Evolutionary conservation across 441 rosid genomes (phyloP).

Genomic region (Daphne laureola): DNA sequence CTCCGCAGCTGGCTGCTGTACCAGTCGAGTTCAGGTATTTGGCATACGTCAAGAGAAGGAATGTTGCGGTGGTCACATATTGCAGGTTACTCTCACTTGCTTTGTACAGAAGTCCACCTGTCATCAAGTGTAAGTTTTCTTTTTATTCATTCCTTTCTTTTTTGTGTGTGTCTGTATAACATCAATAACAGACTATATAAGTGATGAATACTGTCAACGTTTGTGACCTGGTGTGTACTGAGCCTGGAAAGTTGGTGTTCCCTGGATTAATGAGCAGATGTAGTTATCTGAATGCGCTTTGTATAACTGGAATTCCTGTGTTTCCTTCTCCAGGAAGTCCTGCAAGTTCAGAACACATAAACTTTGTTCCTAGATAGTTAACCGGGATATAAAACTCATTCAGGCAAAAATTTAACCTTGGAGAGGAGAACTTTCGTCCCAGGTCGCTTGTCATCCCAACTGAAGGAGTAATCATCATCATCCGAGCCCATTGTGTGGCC

Average conservation of each 20-base stretch:
- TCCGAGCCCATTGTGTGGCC: conserved; percentile 59
- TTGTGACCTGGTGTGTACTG: conserved; percentile 53
- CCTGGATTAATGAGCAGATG: conserved; percentile 68
- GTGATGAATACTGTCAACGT: not conserved
- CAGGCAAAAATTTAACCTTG: conserved; percentile 30
- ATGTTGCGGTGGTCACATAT: conserved; percentile 57
- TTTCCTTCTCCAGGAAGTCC: conserved; percentile 52
- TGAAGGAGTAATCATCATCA: conserved; percentile 54
- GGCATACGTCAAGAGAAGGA: conserved; percentile 70
- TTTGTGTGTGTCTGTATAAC: too few species aligned
- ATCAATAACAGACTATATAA: too few species aligned
- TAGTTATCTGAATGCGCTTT: conserved; percentile 63
- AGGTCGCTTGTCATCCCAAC: conserved; percentile 81
- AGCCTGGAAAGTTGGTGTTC: conserved; percentile 52
- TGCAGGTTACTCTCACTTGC: conserved; percentile 69
- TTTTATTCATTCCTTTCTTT: too few species aligned
- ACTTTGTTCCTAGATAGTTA: not conserved
- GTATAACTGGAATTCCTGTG: conserved; percentile 34
- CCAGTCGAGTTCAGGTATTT: conserved; percentile 51
- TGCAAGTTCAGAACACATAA: conserved; percentile 15
- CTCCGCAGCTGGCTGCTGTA: conserved; percentile 31
- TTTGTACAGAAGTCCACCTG: conserved; percentile 74
- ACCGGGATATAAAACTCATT: too few species aligned
- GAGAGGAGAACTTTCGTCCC: conserved; percentile 75
- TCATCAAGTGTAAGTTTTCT: not conserved